phyloP scores from a whole-genome alignment of 1,139 yeast species.

The Lodderomyces metapsilosis region DNA sequence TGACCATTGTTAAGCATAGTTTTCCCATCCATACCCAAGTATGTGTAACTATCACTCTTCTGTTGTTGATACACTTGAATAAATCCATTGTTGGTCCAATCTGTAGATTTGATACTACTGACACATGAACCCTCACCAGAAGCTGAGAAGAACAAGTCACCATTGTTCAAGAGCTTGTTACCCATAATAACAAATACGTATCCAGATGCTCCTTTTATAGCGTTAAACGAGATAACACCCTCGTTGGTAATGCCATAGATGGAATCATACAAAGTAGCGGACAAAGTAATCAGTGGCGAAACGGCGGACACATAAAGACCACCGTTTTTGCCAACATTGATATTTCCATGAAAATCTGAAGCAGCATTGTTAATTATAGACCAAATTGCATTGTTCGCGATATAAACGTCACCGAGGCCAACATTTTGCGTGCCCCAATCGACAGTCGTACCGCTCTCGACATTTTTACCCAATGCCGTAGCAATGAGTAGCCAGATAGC shows the following conservation, averaged over 20 bases:
- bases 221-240: constrained; percentile 26
- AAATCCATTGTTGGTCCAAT: constrained; percentile 28
- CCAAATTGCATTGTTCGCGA: too few species aligned
- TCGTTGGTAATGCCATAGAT: constrained; percentile 18
- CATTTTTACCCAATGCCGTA: background rate
- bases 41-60: constrained; percentile 20
- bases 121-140: constrained; percentile 21
- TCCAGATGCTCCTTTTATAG: constrained; percentile 12
- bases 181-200: background rate
- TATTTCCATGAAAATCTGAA: too few species aligned
- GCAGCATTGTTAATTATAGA: too few species aligned
- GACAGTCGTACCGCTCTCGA: too few species aligned
- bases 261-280: constrained; percentile 13
- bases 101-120: constrained; percentile 19
- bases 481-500: background rate
- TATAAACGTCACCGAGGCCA: background rate
- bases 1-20: too few species aligned
- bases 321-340: too few species aligned
- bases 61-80: constrained; percentile 22
- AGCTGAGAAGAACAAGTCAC: constrained; percentile 28
- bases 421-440: background rate
- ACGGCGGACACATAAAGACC: constrained; percentile 22
- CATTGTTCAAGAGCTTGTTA: constrained; percentile 16
- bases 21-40: constrained; percentile 21
- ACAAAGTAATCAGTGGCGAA: constrained; percentile 15